Percentiles rank a stretch among this genome's conserved stretches.
These are phyloP conservation scores for Sarcodon aspratus DNA, from an alignment of 768 basidiomycete species.

Conservation along the genomic window DNA sequence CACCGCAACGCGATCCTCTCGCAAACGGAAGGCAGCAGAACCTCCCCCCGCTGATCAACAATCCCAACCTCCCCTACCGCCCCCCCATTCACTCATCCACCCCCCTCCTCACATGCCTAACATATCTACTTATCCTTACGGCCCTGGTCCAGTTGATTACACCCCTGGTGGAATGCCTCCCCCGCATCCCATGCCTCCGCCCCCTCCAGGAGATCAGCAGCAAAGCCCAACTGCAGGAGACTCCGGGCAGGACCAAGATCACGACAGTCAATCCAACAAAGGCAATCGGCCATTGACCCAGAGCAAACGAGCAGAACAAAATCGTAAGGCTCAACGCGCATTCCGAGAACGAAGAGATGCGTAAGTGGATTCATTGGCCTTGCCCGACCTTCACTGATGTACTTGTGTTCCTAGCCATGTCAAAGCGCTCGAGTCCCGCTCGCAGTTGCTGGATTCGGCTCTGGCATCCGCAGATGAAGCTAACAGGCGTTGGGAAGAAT, in stretches of 20 bases:
- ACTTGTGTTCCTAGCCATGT: slow-evolving; percentile 46
- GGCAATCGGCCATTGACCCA: slow-evolving; percentile 53
- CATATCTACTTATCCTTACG: slow-evolving; percentile 30
- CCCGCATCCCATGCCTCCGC: slow-evolving; percentile 11
- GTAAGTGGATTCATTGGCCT: slow-evolving; percentile 33
- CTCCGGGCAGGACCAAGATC: slow-evolving; percentile 7
- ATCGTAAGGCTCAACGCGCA: slow-evolving; percentile 87
- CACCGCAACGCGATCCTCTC: neutral
- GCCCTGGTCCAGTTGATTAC: slow-evolving; percentile 31
- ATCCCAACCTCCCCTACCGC: slow-evolving; percentile 21
- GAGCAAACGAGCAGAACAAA: slow-evolving; percentile 88
- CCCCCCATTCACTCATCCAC: slow-evolving; percentile 20
- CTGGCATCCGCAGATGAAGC: slow-evolving; percentile 82
- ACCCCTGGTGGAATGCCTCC: slow-evolving; percentile 40
- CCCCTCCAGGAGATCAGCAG: slow-evolving; percentile 15
- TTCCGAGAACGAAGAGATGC: slow-evolving; percentile 86
- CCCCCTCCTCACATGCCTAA: slow-evolving; percentile 11
- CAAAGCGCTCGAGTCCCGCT: slow-evolving; percentile 78
- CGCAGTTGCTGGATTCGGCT: slow-evolving; percentile 76
- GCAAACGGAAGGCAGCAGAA: neutral
- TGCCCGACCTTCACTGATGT: slow-evolving; percentile 1
- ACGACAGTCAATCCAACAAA: slow-evolving; percentile 3
- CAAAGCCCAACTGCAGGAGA: slow-evolving; percentile 6
- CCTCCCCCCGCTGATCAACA: neutral
- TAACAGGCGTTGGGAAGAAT: slow-evolving; percentile 84